Evolutionary conservation across 2,329 filamentous ascomycete species (phyloP).

Genomic region (Graphium sp.): DNA sequence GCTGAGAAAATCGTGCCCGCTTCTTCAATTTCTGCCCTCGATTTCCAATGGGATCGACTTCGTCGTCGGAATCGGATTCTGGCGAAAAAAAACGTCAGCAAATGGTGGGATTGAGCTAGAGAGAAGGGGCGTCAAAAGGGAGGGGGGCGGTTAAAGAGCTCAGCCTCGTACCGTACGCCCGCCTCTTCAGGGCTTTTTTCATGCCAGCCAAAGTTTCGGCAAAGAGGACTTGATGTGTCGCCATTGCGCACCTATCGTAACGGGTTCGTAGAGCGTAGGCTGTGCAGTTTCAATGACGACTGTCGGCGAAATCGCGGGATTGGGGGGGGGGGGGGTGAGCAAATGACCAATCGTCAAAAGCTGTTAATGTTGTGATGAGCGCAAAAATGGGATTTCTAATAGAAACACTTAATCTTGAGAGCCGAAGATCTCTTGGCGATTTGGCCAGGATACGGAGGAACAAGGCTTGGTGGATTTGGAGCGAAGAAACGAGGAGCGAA

Average conservation of each 20-base stretch:
- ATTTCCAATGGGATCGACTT: constrained; percentile 53
- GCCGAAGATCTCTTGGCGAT: no score
- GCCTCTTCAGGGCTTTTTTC: constrained; percentile 50
- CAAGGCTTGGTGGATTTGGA: no score
- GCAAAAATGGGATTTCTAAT: no score
- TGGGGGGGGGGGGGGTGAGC: no score
- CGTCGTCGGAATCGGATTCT: constrained; percentile 68
- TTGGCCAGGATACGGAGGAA: no score
- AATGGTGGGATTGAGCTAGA: not conserved
- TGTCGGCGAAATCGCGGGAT: no score
- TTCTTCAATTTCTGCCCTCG: constrained; percentile 68
- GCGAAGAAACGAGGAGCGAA: no score
- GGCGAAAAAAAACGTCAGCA: constrained; percentile 5
- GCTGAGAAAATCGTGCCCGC: constrained; percentile 52
- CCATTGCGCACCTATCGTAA: constrained; percentile 20
- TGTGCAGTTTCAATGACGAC: no score
- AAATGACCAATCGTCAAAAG: no score
- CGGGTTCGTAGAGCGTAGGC: no score
- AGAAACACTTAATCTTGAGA: no score
- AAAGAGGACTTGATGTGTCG: constrained; percentile 42
- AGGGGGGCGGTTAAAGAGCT: not conserved
- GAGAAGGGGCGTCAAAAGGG: not conserved
- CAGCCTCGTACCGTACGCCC: constrained; percentile 34
- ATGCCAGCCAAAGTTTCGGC: constrained; percentile 51
- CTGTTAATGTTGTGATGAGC: no score